A percentile compares a stretch with the other conserved stretches of the same genome.
Conservation (phyloP, 768 basidiomycete species). For the Termitomyces sp. region DNA sequence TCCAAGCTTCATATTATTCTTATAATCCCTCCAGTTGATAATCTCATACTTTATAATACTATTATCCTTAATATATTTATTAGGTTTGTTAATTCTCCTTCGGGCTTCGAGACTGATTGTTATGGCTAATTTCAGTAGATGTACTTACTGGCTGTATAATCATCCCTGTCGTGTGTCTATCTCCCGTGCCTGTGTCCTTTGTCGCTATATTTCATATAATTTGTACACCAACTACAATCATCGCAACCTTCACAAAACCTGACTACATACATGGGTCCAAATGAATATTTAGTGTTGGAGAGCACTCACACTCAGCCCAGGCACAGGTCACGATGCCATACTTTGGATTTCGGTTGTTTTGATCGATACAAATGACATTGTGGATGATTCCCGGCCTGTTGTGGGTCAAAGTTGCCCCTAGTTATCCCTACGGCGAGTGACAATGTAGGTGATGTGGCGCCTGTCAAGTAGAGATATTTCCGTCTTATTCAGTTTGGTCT, state of each 20-base stretch:
- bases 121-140: not conserved
- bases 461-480: not conserved
- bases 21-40: not conserved
- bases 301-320: not conserved
- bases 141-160: constrained; percentile 7
- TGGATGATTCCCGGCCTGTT: not conserved
- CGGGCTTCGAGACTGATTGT: not conserved
- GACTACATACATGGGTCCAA: too few relatives aligned
- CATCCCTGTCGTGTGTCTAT: constrained; percentile 4
- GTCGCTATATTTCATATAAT: constrained; percentile 1
- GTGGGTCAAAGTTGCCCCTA: not conserved
- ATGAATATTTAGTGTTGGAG: not conserved
- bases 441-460: not conserved
- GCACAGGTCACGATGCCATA: not conserved
- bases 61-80: not conserved
- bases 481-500: not conserved
- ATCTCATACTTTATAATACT: not conserved
- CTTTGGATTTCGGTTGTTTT: not conserved
- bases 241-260: not conserved
- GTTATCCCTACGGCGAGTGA: not conserved
- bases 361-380: not conserved
- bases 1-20: not conserved
- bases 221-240: not conserved
- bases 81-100: not conserved
- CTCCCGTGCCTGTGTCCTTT: not conserved